These are phyloP conservation scores for Echites panduratus DNA, from an alignment of 257 asterid species.

Conservation along the genomic window DNA sequence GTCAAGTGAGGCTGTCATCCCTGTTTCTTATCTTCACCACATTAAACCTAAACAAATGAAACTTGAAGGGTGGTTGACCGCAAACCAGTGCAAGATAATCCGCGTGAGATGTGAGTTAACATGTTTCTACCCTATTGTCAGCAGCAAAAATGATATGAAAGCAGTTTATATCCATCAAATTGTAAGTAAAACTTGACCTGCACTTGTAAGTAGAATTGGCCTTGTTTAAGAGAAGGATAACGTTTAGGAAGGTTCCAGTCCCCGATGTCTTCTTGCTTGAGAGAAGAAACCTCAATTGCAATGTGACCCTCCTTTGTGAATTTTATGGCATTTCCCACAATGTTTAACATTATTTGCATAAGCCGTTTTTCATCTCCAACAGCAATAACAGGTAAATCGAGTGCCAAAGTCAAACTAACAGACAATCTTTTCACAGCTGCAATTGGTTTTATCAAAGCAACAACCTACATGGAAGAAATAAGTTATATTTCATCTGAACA, in stretches of 20 bases:
- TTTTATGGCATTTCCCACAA: conserved; percentile 63
- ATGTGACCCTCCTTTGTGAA: conserved; percentile 61
- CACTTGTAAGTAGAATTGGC: conserved; percentile 55
- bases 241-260: conserved; percentile 42
- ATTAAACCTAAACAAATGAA: neutral
- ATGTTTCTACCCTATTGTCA: neutral
- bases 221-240: conserved; percentile 32
- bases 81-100: neutral
- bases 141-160: neutral
- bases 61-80: neutral
- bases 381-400: conserved; percentile 52
- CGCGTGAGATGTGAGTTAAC: neutral
- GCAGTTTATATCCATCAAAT: neutral
- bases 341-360: conserved; percentile 49
- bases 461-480: conserved; percentile 29
- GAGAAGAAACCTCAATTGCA: conserved; percentile 48
- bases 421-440: conserved; percentile 61
- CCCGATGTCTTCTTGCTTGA: conserved; percentile 45
- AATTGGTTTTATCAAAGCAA: conserved; percentile 60
- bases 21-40: neutral
- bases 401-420: conserved; percentile 37
- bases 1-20: neutral
- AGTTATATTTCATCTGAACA: neutral
- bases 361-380: conserved; percentile 61
- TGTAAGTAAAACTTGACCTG: conserved; percentile 35